Base-by-base conservation (phyloP, 768 basidiomycete species). In the Lanmaoa pseudosensibilis region DNA sequence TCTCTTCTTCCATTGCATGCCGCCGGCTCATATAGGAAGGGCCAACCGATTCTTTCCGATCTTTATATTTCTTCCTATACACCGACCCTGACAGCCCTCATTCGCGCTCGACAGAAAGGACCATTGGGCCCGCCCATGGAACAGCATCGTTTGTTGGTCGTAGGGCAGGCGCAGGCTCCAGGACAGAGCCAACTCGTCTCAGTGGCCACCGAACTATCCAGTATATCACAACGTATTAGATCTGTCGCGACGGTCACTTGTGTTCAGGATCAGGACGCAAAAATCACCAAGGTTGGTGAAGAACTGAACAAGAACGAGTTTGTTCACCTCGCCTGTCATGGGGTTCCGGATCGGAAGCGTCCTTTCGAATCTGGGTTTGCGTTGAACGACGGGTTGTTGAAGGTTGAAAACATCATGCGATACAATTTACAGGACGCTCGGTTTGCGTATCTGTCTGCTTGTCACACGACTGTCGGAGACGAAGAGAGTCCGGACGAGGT, bases 391-490 rank as follows among this genome's bases (percentile, higher is more conserved):
- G 38, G 51, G 2, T 7, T 57, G 33, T n/a, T 46, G 5, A 37
- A 13, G 32, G 36, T 65, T 4, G 44, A 47, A 13, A 1, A 53
- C n/a, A 56, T 64, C 45, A 55, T 51, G 25, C 47, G 37, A 15
- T 46, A 41, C 19, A 21, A 53, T 6, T 44, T 68, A 15, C 33
- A 33, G 2, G 23, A 55, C 7, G 30, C 59, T 1, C 44, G 43
- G 25, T 58, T 64, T 38, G 45, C 63, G 21, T 64, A 64, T 25
- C 39, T 71, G 27, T 68, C 67, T 33, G 67, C 69, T 0, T 71
- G 70, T 36, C 63, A 67, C 21, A 46, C 52, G 54, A 43, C 36
- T 1, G 30, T 39, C 5, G 52, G 52, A 19, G 45, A 46, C 16
- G 45, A 47, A 37, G 36, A 46, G 19, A 53, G 52, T 34, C 25